Conservation (phyloP, 345 rosid genomes). For the Populus davidiana region DNA sequence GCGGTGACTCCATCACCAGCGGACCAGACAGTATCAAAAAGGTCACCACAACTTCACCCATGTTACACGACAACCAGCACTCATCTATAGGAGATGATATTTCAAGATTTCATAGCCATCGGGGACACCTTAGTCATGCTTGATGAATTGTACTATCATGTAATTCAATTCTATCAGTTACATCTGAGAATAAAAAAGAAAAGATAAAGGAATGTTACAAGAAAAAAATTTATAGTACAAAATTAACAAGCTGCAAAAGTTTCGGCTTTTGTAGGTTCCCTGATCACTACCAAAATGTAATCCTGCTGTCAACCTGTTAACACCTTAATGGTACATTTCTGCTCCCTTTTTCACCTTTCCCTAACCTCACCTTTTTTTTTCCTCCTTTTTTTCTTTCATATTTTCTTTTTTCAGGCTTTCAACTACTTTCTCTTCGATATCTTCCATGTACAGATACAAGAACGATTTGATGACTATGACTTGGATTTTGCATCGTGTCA, state of each 20-base stretch:
- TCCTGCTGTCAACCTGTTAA: constrained; percentile 33
- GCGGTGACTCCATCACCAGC: neutral
- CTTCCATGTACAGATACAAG: constrained; percentile 59
- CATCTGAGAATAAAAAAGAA: constrained; percentile 36
- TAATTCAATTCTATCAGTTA: constrained; percentile 57
- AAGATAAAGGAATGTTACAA: constrained; percentile 29
- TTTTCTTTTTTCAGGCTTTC: constrained; percentile 21
- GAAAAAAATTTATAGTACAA: constrained; percentile 39
- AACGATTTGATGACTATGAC: constrained; percentile 34
- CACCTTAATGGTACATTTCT: constrained; percentile 41
- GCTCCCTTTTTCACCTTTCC: constrained; percentile 20
- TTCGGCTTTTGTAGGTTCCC: constrained; percentile 25
- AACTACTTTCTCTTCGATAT: constrained; percentile 44
- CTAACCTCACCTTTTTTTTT: constrained; percentile 1
- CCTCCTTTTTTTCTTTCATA: neutral
- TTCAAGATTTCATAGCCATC: neutral
- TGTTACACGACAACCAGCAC: neutral
- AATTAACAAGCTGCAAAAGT: constrained; percentile 37
- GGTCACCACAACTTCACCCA: neutral
- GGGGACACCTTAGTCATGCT: neutral
- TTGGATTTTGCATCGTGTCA: constrained; percentile 28
- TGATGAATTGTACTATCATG: constrained; percentile 42
- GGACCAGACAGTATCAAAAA: neutral
- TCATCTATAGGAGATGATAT: neutral
- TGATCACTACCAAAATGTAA: constrained; percentile 42